Evolutionary conservation across 2,329 filamentous ascomycete species (phyloP), one percentile per base, ranked within the genome.

Genomic region (Penicillium concentricum): DNA sequence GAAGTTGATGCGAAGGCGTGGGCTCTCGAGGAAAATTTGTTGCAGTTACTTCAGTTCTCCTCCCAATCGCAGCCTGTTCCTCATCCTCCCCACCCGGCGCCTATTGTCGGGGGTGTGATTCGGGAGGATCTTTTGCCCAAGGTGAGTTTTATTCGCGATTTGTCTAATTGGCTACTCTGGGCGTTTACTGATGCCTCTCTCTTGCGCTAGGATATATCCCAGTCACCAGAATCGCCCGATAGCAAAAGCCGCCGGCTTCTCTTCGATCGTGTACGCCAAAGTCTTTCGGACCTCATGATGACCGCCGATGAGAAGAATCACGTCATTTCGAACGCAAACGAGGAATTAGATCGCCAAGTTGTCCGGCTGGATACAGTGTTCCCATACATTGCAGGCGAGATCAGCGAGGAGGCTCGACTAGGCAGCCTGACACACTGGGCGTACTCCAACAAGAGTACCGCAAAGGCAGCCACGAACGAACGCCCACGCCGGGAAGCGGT

Each of bases 1-100:
- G 94, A 99, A 78, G 94, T 97, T 46, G 94, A 99, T 78, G 93
- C 93, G 61, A 99, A 99, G 78, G 90, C 96, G 62, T 94, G 92
- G 76, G 87, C 87, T 26, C 89, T 94, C 7, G 91, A 96, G 73
- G 89, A 94, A 67, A 84, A 88, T 69, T 82, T 99, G 57, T 87
- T 89, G 69, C 84, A 88, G 69, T 82, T 95, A 60, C 84, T 96
- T 66, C 82, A 73, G 57, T 58, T 58, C 24, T 69, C 74, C 6
- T 70, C 66, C 10, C 68, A 74, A 52, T 71, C 69, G 32, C 67
- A 69, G 60, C 64, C 68, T n/a, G 66, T 71, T 52, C 66, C 70
- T 44, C 68, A 63, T 54, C 72, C 73, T 47, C 52, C 63, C 9
- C 68, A 73, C 56, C 71, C 71, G 20, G 71, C 73, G 54, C 72